Conservation (phyloP, 768 basidiomycete species). For the Boletus vinaceobasis region DNA sequence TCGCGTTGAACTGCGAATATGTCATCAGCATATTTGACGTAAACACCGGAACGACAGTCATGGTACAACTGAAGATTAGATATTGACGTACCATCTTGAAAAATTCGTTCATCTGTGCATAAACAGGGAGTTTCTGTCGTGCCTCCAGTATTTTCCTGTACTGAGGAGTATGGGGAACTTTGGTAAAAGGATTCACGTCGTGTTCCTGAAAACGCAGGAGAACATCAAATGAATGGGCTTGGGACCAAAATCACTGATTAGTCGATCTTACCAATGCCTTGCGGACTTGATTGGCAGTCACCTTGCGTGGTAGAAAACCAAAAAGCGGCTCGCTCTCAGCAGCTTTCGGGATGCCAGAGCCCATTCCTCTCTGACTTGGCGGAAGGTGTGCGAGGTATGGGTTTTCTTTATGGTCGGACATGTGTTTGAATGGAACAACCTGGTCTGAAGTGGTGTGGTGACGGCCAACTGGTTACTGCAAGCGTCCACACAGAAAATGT, state of each 20-base stretch:
- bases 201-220: constrained; percentile 50
- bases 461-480: neutral
- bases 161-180: constrained; percentile 65
- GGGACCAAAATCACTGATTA: neutral
- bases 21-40: neutral
- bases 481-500: constrained; percentile 3
- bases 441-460: neutral
- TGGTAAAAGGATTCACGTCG: constrained; percentile 87
- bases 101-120: constrained; percentile 89
- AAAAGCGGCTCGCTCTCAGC: constrained; percentile 57
- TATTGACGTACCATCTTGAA: constrained; percentile 69
- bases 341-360: constrained; percentile 5
- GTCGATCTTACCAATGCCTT: constrained; percentile 59
- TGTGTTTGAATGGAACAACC: neutral
- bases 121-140: constrained; percentile 90
- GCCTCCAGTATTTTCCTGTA: constrained; percentile 85
- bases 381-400: constrained; percentile 51
- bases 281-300: constrained; percentile 61
- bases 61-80: neutral
- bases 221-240: neutral
- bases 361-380: constrained; percentile 30
- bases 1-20: constrained; percentile 21
- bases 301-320: constrained; percentile 70
- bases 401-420: constrained; percentile 37
- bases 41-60: neutral